These are phyloP conservation scores for Hygrophila difformis DNA, from an alignment of 257 asterid genomes.

Conservation along the genomic window DNA sequence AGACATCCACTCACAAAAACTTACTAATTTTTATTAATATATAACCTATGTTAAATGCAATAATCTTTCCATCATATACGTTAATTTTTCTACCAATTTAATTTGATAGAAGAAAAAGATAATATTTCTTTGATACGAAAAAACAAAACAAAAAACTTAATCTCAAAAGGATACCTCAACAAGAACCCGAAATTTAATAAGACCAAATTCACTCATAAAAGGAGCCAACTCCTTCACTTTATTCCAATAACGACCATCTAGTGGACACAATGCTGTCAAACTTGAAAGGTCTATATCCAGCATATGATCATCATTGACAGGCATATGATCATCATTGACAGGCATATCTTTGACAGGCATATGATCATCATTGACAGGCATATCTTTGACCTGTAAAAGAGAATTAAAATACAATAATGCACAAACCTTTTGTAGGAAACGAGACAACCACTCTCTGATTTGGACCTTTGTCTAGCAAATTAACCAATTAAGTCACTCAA, in stretches of 20 bases:
- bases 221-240: conserved; percentile 83
- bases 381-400: conserved; percentile 23
- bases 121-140: too few species aligned
- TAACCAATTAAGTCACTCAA: too few species aligned
- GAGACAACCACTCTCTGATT: not conserved
- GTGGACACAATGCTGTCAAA: conserved; percentile 61
- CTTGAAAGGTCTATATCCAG: conserved; percentile 37
- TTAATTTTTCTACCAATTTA: not conserved
- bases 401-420: too few species aligned
- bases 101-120: too few species aligned
- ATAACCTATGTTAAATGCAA: not conserved
- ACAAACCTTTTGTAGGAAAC: not conserved
- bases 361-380: conserved; percentile 24
- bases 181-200: conserved; percentile 63
- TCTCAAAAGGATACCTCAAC: conserved; percentile 53
- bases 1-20: not conserved
- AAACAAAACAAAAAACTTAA: not conserved
- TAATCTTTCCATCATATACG: too few species aligned
- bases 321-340: too few species aligned
- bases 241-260: conserved; percentile 91
- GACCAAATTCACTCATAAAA: conserved; percentile 75
- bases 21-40: not conserved
- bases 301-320: too few species aligned
- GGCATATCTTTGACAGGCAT: too few species aligned
- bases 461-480: too few species aligned